A percentile compares a stretch with the other conserved stretches of the same genome.
Conservation (phyloP, 495 filamentous ascomycete species). For the Copromyces sp. region DNA sequence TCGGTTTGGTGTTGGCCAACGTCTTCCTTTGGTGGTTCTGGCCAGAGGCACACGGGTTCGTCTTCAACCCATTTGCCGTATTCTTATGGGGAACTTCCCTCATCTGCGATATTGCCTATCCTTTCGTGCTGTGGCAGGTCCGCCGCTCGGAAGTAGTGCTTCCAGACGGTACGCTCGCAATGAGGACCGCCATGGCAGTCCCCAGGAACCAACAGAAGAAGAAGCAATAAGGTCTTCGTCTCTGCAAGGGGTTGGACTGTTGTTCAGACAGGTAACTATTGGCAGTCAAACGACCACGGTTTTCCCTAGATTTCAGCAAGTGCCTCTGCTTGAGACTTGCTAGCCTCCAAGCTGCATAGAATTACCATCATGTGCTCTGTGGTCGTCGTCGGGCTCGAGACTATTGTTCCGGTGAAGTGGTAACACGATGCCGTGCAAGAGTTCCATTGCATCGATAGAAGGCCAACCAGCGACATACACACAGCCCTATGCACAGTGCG, state of each 20-base stretch:
- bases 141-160: conserved; percentile 24
- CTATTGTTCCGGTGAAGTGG: not conserved
- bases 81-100: conserved; percentile 25
- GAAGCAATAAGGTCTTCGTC: not conserved
- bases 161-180: conserved; percentile 19
- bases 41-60: conserved; percentile 31
- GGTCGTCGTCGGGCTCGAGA: not conserved
- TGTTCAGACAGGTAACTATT: not conserved
- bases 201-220: not conserved
- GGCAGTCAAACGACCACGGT: not conserved
- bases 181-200: not conserved
- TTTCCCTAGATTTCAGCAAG: not conserved
- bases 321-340: not conserved
- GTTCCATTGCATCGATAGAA: too few species aligned
- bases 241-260: not conserved
- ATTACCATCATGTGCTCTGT: not conserved
- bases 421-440: not conserved
- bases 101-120: conserved; percentile 28
- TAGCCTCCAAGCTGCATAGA: not conserved
- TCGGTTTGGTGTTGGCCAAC: conserved; percentile 23
- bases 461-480: not conserved
- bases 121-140: conserved; percentile 23
- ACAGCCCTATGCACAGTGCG: not conserved
- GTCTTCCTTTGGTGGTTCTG: conserved; percentile 30
- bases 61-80: conserved; percentile 23